phyloP scores from a whole-genome alignment of 2,329 filamentous ascomycete genomes.

The Didymella glomerata region DNA sequence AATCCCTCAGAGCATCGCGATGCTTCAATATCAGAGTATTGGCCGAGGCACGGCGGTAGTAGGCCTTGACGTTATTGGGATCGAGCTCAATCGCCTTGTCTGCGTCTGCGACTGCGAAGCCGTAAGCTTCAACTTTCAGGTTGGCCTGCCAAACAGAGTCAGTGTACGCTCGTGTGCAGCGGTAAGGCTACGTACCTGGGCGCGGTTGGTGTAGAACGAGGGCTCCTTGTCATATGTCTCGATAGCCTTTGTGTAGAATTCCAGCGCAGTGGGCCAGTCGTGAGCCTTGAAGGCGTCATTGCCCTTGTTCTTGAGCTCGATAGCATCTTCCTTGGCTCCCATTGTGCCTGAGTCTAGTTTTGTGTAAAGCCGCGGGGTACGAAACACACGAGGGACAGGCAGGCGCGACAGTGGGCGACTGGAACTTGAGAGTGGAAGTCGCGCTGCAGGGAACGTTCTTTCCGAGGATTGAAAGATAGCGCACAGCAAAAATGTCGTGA shows the following conservation, averaged over 20 bases:
- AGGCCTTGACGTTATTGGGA: slow-evolving; percentile 89
- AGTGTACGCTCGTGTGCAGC: slow-evolving; percentile 37
- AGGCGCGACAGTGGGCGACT: slow-evolving; percentile 30
- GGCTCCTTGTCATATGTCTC: slow-evolving; percentile 82
- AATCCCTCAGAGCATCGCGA: slow-evolving; percentile 88
- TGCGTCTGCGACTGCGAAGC: slow-evolving; percentile 89
- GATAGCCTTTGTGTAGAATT: slow-evolving; percentile 88
- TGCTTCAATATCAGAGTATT: slow-evolving; percentile 90
- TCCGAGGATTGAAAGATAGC: slow-evolving; percentile 9
- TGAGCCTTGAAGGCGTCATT: slow-evolving; percentile 91
- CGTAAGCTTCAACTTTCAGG: slow-evolving; percentile 95
- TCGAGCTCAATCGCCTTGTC: slow-evolving; percentile 91
- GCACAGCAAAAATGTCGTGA: slow-evolving; percentile 19
- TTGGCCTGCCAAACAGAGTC: slow-evolving; percentile 70
- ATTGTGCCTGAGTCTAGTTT: slow-evolving; percentile 32
- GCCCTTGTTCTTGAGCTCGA: slow-evolving; percentile 88
- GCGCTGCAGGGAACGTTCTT: slow-evolving; percentile 11
- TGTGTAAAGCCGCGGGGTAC: slow-evolving; percentile 26
- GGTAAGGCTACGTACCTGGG: slow-evolving; percentile 71
- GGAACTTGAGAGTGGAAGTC: slow-evolving; percentile 12
- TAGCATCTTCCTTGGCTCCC: slow-evolving; percentile 70
- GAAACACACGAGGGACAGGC: slow-evolving; percentile 23
- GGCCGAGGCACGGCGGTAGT: slow-evolving; percentile 91
- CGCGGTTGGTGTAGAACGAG: slow-evolving; percentile 92
- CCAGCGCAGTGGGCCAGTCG: slow-evolving; percentile 83